phyloP scores from a whole-genome alignment of 306 rosid genomes.

The Mimosa pudica region DNA sequence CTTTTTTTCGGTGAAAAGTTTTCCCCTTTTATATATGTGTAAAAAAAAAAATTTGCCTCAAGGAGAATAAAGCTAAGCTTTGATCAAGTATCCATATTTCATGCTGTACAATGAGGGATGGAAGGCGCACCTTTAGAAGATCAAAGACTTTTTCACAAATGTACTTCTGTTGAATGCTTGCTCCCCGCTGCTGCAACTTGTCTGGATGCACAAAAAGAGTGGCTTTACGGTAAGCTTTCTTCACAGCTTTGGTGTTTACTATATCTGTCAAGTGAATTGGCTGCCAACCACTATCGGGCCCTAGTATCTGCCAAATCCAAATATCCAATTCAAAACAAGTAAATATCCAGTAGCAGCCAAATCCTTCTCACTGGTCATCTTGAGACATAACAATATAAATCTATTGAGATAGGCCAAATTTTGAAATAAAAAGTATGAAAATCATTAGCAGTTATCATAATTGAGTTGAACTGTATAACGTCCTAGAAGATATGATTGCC shows the following conservation, averaged over 20 bases:
- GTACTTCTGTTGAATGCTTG: conserved; percentile 88
- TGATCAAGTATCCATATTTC: conserved; percentile 20
- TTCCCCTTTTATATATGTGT: too few relatives aligned
- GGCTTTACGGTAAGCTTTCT: conserved; percentile 86
- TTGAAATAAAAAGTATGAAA: conserved; percentile 17
- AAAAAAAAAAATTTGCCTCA: neutral
- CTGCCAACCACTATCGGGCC: conserved; percentile 91
- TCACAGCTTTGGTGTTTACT: conserved; percentile 59
- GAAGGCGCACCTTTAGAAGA: conserved; percentile 79
- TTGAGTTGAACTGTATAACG: neutral
- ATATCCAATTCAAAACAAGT: neutral
- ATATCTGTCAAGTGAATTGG: conserved; percentile 81
- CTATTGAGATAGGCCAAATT: neutral
- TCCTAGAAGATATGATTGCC: conserved; percentile 33
- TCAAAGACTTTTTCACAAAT: conserved; percentile 93
- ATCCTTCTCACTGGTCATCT: neutral
- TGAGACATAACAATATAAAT: conserved; percentile 7
- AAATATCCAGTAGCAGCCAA: neutral
- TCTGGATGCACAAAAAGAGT: conserved; percentile 95
- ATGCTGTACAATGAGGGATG: conserved; percentile 11
- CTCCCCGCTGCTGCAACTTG: conserved; percentile 96
- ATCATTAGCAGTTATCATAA: neutral
- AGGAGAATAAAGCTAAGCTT: neutral
- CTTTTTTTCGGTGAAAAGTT: too few relatives aligned
- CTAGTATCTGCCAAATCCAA: conserved; percentile 68